Percentiles rank a stretch among this genome's conserved stretches.
These are phyloP conservation scores for Inga leiocalycina DNA, from an alignment of 306 rosid species.

Conservation along the genomic window DNA sequence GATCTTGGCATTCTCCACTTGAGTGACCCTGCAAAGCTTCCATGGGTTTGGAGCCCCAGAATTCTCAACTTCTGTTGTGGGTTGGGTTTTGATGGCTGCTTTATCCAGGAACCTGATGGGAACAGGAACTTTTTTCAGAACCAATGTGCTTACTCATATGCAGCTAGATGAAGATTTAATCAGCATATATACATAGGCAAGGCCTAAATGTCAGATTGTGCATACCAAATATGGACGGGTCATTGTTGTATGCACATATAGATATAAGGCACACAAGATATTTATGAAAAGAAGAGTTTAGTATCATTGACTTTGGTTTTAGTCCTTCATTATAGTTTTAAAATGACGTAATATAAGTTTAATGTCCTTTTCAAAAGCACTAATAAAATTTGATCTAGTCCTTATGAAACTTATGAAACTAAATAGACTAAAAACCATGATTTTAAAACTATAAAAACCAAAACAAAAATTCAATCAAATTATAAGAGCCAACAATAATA, in stretches of 20 bases:
- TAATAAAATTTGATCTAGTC: too few relatives aligned
- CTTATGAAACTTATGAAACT: too few relatives aligned
- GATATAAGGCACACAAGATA: background rate
- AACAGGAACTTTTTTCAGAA: slow-evolving; percentile 14
- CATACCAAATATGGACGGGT: background rate
- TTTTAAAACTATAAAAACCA: too few relatives aligned
- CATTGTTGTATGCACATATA: background rate
- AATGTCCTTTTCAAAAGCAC: too few relatives aligned
- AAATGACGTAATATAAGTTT: too few relatives aligned
- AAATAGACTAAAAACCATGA: too few relatives aligned
- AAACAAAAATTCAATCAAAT: too few relatives aligned
- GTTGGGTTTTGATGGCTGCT: slow-evolving; percentile 65
- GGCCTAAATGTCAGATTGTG: background rate
- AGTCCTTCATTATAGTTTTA: too few relatives aligned
- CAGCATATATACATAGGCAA: background rate
- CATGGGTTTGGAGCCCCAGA: slow-evolving; percentile 55
- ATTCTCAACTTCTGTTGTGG: slow-evolving; percentile 32
- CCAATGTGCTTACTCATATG: background rate
- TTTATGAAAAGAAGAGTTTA: background rate
- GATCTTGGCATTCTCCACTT: slow-evolving; percentile 93
- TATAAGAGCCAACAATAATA: too few relatives aligned
- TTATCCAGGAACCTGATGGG: slow-evolving; percentile 77
- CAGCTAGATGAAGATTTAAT: background rate
- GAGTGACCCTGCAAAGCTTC: slow-evolving; percentile 86
- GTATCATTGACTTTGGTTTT: too few relatives aligned